Conservation (phyloP, 805 yeast genomes). For the Lachancea mirantina region DNA sequence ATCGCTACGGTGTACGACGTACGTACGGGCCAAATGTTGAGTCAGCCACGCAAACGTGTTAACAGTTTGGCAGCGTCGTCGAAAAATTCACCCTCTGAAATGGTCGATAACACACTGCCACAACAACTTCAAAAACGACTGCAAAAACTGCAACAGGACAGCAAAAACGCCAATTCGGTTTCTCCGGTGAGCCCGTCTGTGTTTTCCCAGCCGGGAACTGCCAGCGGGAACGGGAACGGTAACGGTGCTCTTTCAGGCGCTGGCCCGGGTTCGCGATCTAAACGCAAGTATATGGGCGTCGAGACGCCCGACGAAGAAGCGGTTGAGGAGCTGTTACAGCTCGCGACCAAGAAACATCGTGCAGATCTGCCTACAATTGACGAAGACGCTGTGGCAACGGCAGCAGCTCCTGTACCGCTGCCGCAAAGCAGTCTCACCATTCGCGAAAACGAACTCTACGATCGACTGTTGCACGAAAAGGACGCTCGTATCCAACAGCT, state of each 20-base stretch:
- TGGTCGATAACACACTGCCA: conserved; percentile 18
- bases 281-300: conserved; percentile 13
- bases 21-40: conserved; percentile 23
- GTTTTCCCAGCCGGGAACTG: conserved; percentile 1
- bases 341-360: conserved; percentile 13
- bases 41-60: conserved; percentile 12
- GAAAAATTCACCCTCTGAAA: conserved; percentile 19
- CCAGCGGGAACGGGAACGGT: neutral
- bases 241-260: conserved; percentile 1
- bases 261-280: conserved; percentile 1
- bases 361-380: conserved; percentile 9
- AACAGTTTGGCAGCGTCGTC: conserved; percentile 18
- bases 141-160: conserved; percentile 23
- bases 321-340: conserved; percentile 26
- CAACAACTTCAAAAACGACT: conserved; percentile 24
- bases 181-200: conserved; percentile 29
- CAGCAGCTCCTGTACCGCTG: too few species aligned
- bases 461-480: conserved; percentile 24
- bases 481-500: conserved; percentile 26
- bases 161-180: conserved; percentile 25
- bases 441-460: conserved; percentile 13
- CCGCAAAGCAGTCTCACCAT: neutral
- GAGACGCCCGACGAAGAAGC: conserved; percentile 25
- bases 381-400: too few species aligned
- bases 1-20: conserved; percentile 25